Conservation (phyloP, 495 filamentous ascomycete genomes). For the Daldinia loculata region DNA sequence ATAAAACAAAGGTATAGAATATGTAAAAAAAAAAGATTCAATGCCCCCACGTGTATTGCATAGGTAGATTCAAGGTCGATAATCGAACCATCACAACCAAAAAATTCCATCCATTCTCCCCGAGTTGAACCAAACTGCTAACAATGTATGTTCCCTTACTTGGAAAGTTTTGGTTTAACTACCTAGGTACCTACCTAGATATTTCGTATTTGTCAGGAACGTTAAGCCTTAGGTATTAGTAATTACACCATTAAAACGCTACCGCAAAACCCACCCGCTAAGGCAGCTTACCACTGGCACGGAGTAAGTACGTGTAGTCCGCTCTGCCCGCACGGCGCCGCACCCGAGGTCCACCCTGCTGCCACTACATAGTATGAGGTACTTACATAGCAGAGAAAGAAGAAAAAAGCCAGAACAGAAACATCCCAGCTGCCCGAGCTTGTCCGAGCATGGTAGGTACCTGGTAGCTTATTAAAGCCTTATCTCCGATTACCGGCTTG, state of each 20-base stretch:
- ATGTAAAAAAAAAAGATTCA: not conserved
- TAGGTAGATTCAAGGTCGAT: not conserved
- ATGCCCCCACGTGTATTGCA: too few species aligned
- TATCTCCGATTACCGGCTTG: constrained; percentile 1
- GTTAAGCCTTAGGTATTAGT: not conserved
- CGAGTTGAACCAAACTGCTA: not conserved
- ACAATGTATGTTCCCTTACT: not conserved
- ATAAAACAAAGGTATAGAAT: too few species aligned
- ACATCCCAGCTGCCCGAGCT: not conserved
- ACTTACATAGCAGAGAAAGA: too few species aligned
- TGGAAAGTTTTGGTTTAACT: not conserved
- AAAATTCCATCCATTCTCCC: not conserved
- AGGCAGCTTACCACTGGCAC: too few species aligned
- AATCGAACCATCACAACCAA: not conserved
- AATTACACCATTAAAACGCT: not conserved
- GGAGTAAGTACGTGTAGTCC: not conserved
- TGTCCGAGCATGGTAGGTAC: constrained; percentile 2
- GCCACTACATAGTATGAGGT: not conserved
- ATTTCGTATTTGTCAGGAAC: not conserved
- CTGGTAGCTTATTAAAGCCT: not conserved
- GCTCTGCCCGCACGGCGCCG: constrained; percentile 7
- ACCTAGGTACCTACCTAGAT: too few species aligned
- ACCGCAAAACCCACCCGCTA: not conserved
- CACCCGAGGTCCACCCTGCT: constrained; percentile 1
- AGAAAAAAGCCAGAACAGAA: not conserved